Evolutionary conservation across 345 rosid genomes (phyloP).

Genomic region (Hevea brasiliensis): DNA sequence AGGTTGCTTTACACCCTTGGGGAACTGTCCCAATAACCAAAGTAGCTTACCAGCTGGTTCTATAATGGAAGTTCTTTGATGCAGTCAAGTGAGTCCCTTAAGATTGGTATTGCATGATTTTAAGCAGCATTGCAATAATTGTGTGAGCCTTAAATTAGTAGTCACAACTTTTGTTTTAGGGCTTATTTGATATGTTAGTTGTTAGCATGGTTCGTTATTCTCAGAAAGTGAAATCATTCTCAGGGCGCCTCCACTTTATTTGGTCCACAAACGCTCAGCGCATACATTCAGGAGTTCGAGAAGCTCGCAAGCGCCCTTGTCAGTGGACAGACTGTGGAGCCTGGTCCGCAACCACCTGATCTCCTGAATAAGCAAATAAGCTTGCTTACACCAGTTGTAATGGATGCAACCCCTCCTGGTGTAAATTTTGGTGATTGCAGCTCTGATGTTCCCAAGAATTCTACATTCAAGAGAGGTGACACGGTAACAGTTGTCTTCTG

Average conservation of each 20-base stretch:
- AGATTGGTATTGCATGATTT: neutral
- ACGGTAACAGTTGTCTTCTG: slow-evolving; percentile 71
- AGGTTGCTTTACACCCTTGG: neutral
- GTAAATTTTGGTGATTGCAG: slow-evolving; percentile 74
- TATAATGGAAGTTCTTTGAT: neutral
- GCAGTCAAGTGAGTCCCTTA: neutral
- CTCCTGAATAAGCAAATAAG: slow-evolving; percentile 74
- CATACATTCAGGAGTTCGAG: slow-evolving; percentile 89
- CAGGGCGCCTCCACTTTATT: slow-evolving; percentile 94
- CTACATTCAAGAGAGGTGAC: slow-evolving; percentile 71
- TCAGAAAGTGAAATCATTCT: slow-evolving; percentile 3
- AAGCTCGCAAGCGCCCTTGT: slow-evolving; percentile 69
- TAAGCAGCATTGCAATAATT: neutral
- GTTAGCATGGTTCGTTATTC: neutral
- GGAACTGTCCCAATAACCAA: neutral
- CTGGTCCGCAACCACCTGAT: slow-evolving; percentile 82
- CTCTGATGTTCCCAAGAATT: slow-evolving; percentile 72
- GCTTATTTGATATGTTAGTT: neutral
- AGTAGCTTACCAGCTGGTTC: neutral
- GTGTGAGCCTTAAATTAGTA: neutral
- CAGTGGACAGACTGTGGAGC: slow-evolving; percentile 48
- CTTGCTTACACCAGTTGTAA: slow-evolving; percentile 78
- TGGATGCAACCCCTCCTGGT: slow-evolving; percentile 78
- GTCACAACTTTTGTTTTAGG: neutral
- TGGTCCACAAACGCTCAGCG: slow-evolving; percentile 89